Evolutionary conservation across 2,329 filamentous ascomycete genomes (phyloP), one percentile per base, ranked within the genome.

Genomic region (Hymenoscyphus salicellus): DNA sequence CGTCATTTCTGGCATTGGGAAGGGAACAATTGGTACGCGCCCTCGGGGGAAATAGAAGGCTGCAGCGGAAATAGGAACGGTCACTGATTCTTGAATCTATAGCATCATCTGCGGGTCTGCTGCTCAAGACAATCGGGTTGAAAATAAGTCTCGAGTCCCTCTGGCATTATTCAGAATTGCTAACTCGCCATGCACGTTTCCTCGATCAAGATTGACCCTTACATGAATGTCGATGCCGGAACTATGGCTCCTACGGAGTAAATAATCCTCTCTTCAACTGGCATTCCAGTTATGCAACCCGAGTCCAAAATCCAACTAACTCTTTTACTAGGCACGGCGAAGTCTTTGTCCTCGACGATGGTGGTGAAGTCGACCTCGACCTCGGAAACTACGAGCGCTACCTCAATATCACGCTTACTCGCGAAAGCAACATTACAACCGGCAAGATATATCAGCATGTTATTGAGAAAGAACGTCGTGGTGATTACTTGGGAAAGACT

Each of bases 351-450:
- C 84, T 95, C 64, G 87, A 91, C 72, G 92, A 95, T 73, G 91
- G 91, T 68, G 90, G 90, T 70, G 90, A 92, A 77, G 85, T 88
- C 68, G 89, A 91, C 74, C 84, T 92, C 65, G 89, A 92, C 75
- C 81, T 92, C 38, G 89, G 89, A 69, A 91, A 91, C 77, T 91
- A 91, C 78, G 89, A 91, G 76, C 84, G 89, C 55, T 96, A 96
- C 76, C 87, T 97, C 62, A 89, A 89, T 74, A 89, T 94, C 69
- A 91, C 89, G 63, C 83, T 98, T 66, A 92, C 87, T 8, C 84
- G 89, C 67, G 93, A 97, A 72, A 92, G 94, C 82, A 98, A 98
- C 79, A 96, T 99, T 78, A 99, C 95, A 3, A 97, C 94, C 5
- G 95, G 95, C 75, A 97, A 98, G 82, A 92, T 98, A 71, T 98